Percentiles rank a stretch among this genome's conserved stretches.
These are phyloP conservation scores for Neoboletus magnificus DNA, from an alignment of 768 basidiomycete species.

Conservation along the genomic window DNA sequence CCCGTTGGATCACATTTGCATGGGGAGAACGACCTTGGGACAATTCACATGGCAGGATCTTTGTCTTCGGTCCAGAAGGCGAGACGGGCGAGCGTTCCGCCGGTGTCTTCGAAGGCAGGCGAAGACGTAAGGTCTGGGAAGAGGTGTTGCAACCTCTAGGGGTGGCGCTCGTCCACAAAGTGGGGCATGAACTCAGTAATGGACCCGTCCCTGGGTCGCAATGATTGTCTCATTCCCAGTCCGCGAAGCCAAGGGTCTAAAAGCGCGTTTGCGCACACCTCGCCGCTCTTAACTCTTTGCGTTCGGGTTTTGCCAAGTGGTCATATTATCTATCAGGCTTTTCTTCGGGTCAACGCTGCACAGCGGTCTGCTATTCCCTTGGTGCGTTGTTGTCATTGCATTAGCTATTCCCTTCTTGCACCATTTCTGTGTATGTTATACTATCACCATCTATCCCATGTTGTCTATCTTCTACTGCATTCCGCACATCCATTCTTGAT, in stretches of 20 bases:
- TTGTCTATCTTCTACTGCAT: background rate
- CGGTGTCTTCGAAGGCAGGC: conserved; percentile 62
- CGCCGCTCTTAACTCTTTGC: background rate
- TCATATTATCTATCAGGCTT: conserved; percentile 5
- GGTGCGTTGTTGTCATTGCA: background rate
- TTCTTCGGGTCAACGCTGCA: background rate
- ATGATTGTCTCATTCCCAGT: conserved; percentile 7
- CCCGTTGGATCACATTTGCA: conserved; percentile 73
- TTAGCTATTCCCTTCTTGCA: background rate
- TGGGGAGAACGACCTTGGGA: conserved; percentile 72
- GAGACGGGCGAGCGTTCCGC: conserved; percentile 71
- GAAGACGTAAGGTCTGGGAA: conserved; percentile 59
- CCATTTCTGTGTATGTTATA: background rate
- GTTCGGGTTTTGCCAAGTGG: background rate
- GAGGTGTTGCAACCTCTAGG: conserved; percentile 68
- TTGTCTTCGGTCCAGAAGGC: conserved; percentile 80
- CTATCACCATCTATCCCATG: background rate
- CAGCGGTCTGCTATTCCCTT: background rate
- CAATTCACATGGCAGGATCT: conserved; percentile 54
- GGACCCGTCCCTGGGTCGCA: conserved; percentile 45
- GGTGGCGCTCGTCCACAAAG: conserved; percentile 62
- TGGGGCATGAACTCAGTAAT: conserved; percentile 70
- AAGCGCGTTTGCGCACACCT: conserved; percentile 4
- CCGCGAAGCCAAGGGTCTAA: background rate
- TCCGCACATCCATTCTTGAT: background rate